A percentile compares a stretch with the other conserved stretches of the same genome.
Conservation (phyloP, 140 eudicot genomes). For the Senecio squalidus region DNA sequence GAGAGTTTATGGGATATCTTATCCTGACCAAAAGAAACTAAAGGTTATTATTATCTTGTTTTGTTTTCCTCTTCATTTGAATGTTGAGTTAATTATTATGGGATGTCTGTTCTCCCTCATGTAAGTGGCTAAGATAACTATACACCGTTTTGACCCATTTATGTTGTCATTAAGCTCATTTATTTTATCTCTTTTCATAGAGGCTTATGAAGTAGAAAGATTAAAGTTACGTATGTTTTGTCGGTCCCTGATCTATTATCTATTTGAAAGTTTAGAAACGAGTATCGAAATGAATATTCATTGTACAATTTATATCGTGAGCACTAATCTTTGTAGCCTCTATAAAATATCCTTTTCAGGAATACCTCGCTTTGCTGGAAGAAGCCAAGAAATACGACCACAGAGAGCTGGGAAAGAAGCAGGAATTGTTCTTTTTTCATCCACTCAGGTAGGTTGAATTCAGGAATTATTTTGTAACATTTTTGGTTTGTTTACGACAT, state of each 20-base stretch:
- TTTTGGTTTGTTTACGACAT: background rate
- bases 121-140: too few relatives aligned
- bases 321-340: background rate
- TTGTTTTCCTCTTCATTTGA: background rate
- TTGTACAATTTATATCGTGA: background rate
- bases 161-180: background rate
- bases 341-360: slow-evolving; percentile 34
- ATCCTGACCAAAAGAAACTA: slow-evolving; percentile 76
- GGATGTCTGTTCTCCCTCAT: too few relatives aligned
- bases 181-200: background rate
- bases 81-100: background rate
- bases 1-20: slow-evolving; percentile 97
- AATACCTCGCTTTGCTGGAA: slow-evolving; percentile 64
- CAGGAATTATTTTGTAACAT: background rate
- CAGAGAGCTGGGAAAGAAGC: slow-evolving; percentile 75
- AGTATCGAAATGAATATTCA: background rate
- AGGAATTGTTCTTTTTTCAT: slow-evolving; percentile 92
- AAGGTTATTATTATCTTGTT: slow-evolving; percentile 43
- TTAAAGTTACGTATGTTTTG: background rate
- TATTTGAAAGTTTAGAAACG: background rate
- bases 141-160: background rate
- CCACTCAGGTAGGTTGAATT: slow-evolving; percentile 71
- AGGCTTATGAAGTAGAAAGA: background rate
- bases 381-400: slow-evolving; percentile 97
- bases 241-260: background rate